Conservation (phyloP, 495 filamentous ascomycete genomes). For the Penicillium cataractarum region DNA sequence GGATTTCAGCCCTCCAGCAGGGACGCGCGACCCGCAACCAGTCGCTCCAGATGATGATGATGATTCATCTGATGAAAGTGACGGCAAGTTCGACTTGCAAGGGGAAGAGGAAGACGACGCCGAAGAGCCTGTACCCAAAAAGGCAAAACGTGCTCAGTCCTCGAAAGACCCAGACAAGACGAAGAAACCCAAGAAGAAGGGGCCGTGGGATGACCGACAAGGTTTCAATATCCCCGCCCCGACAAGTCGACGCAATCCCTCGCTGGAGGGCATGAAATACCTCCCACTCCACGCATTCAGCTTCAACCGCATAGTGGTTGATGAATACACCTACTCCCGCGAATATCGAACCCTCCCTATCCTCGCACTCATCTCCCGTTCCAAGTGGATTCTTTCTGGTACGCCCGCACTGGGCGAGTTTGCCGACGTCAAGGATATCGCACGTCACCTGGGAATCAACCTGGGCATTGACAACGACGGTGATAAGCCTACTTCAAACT, state of each 20-base stretch:
- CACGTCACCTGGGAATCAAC: constrained; percentile 56
- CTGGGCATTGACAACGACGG: constrained; percentile 57
- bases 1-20: background rate
- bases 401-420: constrained; percentile 64
- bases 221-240: constrained; percentile 30
- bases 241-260: background rate
- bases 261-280: constrained; percentile 26
- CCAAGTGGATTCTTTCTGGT: constrained; percentile 70
- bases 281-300: constrained; percentile 61
- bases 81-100: background rate
- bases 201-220: constrained; percentile 26
- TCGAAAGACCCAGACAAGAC: background rate
- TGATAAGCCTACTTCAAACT: constrained; percentile 36
- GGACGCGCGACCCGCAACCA: background rate
- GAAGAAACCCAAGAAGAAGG: constrained; percentile 11
- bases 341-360: constrained; percentile 36
- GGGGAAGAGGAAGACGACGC: background rate
- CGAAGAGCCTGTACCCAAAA: constrained; percentile 1
- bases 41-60: constrained; percentile 7
- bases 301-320: constrained; percentile 66
- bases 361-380: constrained; percentile 44
- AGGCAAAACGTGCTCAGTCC: constrained; percentile 3
- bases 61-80: background rate
- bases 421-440: constrained; percentile 61
- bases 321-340: constrained; percentile 67